Evolutionary conservation across 345 rosid genomes (phyloP).

Genomic region (Moricandia moricandioides): DNA sequence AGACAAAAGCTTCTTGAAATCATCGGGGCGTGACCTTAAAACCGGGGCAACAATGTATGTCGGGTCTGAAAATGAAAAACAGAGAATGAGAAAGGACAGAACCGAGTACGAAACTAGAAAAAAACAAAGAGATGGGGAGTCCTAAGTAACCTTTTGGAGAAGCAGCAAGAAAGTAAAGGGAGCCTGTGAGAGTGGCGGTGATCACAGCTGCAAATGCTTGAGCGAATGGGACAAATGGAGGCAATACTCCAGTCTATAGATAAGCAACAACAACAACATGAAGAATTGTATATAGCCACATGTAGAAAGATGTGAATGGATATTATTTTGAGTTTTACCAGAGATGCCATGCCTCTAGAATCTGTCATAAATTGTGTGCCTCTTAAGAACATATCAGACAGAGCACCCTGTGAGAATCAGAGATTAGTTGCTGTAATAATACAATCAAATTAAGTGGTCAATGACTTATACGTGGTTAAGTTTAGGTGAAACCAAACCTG

Average conservation of each 20-base stretch:
- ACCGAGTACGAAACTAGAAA: neutral
- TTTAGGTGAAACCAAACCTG: conserved; percentile 52
- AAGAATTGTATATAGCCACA: no score
- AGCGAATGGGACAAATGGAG: conserved; percentile 96
- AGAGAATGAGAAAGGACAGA: conserved; percentile 6
- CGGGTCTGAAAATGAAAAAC: conserved; percentile 58
- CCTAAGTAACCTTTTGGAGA: conserved; percentile 76
- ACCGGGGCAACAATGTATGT: conserved; percentile 87
- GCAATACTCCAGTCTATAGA: conserved; percentile 73
- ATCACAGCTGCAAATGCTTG: conserved; percentile 94
- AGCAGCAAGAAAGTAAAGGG: conserved; percentile 81
- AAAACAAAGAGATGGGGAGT: neutral
- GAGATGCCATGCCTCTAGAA: conserved; percentile 75
- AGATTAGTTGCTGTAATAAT: neutral
- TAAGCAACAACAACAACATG: conserved; percentile 3
- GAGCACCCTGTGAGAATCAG: conserved; percentile 59
- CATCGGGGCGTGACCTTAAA: conserved; percentile 61
- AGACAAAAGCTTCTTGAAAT: conserved; percentile 82
- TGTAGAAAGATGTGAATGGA: neutral
- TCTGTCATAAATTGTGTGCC: conserved; percentile 66
- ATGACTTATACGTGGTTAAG: neutral
- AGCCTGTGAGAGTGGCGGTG: conserved; percentile 88
- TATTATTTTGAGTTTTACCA: conserved; percentile 48
- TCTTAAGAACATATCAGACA: conserved; percentile 80
- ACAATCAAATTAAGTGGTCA: neutral